phyloP scores from a whole-genome alignment of 192 early-diverging fungal genomes.

The Obelidium mucronatum region DNA sequence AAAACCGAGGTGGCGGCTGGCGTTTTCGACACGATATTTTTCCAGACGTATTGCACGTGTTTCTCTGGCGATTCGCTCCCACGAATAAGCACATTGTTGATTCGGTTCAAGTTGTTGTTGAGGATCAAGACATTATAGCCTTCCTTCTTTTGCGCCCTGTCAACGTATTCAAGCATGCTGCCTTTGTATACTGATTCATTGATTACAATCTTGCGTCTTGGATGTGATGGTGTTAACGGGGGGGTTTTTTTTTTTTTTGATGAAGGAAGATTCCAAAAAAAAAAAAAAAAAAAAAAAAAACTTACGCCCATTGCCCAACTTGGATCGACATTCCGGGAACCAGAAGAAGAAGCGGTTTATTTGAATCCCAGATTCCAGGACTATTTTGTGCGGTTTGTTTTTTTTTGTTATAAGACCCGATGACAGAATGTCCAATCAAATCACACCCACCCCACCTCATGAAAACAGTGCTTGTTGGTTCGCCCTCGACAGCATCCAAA shows the following conservation, averaged over 20 bases:
- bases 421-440: background rate
- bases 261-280: no score
- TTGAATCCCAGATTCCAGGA: conserved; percentile 14
- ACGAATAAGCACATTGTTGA: conserved; percentile 1
- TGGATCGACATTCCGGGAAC: conserved; percentile 31
- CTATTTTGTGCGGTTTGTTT: background rate
- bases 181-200: conserved; percentile 23
- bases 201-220: conserved; percentile 34
- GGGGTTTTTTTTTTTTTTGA: background rate
- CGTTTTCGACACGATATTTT: background rate
- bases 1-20: background rate
- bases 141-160: conserved; percentile 1
- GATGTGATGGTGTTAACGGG: background rate
- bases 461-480: background rate
- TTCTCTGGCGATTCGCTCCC: conserved; percentile 19
- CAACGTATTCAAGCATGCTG: conserved; percentile 33
- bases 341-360: conserved; percentile 28
- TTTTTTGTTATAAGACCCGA: background rate
- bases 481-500: conserved; percentile 16
- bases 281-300: no score
- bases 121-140: conserved; percentile 28
- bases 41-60: conserved; percentile 27
- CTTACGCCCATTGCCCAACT: conserved; percentile 38
- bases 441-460: background rate
- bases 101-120: conserved; percentile 29